These are phyloP conservation scores for Ophiocordyceps camponoti-floridani DNA, from an alignment of 2,329 filamentous ascomycete genomes.

Conservation along the genomic window DNA sequence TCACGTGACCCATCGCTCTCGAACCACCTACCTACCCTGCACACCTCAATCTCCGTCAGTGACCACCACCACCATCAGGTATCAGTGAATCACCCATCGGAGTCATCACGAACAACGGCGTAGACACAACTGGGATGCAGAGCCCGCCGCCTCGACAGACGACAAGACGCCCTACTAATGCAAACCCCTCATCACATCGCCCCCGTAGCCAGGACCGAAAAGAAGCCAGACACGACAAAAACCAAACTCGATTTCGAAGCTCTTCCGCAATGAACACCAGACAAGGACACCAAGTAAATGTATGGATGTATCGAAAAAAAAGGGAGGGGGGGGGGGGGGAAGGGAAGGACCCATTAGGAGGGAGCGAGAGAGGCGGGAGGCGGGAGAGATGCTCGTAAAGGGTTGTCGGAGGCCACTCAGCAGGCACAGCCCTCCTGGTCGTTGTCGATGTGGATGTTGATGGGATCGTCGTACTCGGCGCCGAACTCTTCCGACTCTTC, in stretches of 20 bases:
- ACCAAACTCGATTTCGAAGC: background rate
- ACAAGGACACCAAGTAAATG: background rate
- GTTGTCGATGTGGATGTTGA: conserved; percentile 94
- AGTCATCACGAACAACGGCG: too few relatives aligned
- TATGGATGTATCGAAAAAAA: background rate
- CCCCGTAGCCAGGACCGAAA: background rate
- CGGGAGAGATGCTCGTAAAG: background rate
- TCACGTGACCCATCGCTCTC: too few relatives aligned
- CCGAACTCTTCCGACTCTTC: conserved; percentile 97
- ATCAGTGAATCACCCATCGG: too few relatives aligned
- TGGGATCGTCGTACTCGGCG: conserved; percentile 92
- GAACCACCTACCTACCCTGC: too few relatives aligned
- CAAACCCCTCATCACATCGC: background rate
- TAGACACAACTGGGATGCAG: background rate
- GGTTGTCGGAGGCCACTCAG: conserved; percentile 25
- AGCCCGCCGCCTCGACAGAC: background rate
- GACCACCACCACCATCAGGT: too few relatives aligned
- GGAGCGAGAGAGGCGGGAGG: background rate
- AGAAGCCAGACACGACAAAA: conserved; percentile 2
- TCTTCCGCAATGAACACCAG: background rate
- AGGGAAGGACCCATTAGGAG: background rate
- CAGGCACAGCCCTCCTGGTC: conserved; percentile 87
- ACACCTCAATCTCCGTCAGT: too few relatives aligned
- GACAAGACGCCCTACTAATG: background rate
- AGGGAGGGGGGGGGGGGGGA: background rate